phyloP scores from a whole-genome alignment of 2,329 filamentous ascomycete genomes.

The Mycosphaerelloides madeirae region DNA sequence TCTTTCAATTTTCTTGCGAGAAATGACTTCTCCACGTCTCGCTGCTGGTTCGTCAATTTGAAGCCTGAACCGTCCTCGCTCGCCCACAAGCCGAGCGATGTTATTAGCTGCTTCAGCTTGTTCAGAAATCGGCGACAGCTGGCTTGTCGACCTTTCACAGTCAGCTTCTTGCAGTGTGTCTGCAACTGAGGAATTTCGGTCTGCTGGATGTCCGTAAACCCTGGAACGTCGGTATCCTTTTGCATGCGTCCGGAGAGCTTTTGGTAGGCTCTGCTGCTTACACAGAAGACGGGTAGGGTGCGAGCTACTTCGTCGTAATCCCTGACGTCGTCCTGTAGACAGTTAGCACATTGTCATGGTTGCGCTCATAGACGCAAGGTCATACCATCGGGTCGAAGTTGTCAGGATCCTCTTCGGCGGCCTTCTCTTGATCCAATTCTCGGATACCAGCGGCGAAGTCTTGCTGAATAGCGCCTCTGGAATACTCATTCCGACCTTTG shows the following conservation, averaged over 20 bases:
- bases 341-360: too few species aligned
- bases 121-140: conserved; percentile 50
- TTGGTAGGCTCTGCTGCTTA: conserved; percentile 59
- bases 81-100: conserved; percentile 51
- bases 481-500: conserved; percentile 52
- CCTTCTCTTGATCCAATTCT: conserved; percentile 56
- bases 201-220: conserved; percentile 50
- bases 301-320: conserved; percentile 56
- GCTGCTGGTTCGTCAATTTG: conserved; percentile 40
- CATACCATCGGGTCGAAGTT: conserved; percentile 53
- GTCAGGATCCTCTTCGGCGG: conserved; percentile 50
- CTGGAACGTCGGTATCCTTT: conserved; percentile 49
- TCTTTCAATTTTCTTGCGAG: conserved; percentile 37
- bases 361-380: too few species aligned
- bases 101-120: conserved; percentile 47
- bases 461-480: conserved; percentile 50
- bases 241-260: conserved; percentile 53
- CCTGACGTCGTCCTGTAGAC: conserved; percentile 49
- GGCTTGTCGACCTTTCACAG: conserved; percentile 45
- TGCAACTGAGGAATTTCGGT: conserved; percentile 57
- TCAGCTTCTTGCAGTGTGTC: conserved; percentile 55
- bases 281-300: conserved; percentile 59
- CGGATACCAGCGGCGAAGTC: conserved; percentile 58
- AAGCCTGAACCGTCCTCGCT: conserved; percentile 40
- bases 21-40: conserved; percentile 35